phyloP scores from a whole-genome alignment of 2,329 filamentous ascomycete species.

The Plectosphaerella plurivora region DNA sequence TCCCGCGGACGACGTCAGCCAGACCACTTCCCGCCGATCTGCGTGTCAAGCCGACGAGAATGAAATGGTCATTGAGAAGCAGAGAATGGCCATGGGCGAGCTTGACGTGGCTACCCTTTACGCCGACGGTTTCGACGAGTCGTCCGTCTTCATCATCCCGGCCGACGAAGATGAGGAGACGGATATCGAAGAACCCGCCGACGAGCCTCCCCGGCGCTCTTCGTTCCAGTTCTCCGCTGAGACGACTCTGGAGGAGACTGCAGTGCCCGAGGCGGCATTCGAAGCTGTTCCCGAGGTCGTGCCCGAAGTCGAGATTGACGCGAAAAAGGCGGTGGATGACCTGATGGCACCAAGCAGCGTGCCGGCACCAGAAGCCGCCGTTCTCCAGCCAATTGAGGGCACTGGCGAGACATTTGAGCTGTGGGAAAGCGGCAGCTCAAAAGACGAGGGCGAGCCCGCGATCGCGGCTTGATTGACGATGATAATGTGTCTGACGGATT shows the following conservation, averaged over 20 bases:
- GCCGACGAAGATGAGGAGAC: conserved; percentile 47
- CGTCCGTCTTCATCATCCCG: conserved; percentile 57
- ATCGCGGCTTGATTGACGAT: conserved; percentile 16
- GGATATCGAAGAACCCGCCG: neutral
- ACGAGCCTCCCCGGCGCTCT: neutral
- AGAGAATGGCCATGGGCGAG: conserved; percentile 62
- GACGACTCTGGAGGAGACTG: conserved; percentile 1
- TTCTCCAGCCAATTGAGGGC: conserved; percentile 52
- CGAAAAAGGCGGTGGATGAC: conserved; percentile 22
- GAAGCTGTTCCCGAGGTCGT: neutral
- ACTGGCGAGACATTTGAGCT: conserved; percentile 60
- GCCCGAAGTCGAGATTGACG: conserved; percentile 10
- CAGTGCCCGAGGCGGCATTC: conserved; percentile 11
- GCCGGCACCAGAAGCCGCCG: conserved; percentile 36
- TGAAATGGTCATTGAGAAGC: conserved; percentile 58
- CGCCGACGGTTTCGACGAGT: conserved; percentile 58
- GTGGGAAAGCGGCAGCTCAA: conserved; percentile 66
- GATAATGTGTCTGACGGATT: conserved; percentile 6
- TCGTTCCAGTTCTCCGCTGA: conserved; percentile 12
- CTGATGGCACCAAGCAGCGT: conserved; percentile 31
- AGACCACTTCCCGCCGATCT: conserved; percentile 40
- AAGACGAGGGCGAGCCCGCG: conserved; percentile 46
- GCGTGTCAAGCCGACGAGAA: conserved; percentile 32
- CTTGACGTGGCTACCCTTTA: conserved; percentile 66
- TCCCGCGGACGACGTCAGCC: conserved; percentile 61